Percentiles rank a stretch among this genome's conserved stretches.
These are phyloP conservation scores for Talaromyces sp. DNA, from an alignment of 2,329 filamentous ascomycete species.

Conservation along the genomic window DNA sequence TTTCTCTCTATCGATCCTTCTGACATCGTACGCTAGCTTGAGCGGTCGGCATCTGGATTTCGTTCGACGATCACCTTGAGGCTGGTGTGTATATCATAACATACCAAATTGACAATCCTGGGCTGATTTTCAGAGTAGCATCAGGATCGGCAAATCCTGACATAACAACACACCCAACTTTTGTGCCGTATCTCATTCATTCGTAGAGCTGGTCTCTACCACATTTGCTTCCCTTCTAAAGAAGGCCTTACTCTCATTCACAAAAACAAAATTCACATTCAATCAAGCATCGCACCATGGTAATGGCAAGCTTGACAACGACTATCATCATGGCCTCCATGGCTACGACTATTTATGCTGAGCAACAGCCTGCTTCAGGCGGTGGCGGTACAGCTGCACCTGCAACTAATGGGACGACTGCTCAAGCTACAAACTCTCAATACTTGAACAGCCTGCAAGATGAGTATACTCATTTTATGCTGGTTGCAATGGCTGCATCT, in stretches of 20 bases:
- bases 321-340: slow-evolving; percentile 7
- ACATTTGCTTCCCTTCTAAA: not conserved
- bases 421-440: not conserved
- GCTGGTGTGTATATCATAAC: not conserved
- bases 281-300: not conserved
- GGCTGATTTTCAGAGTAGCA: not conserved
- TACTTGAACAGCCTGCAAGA: slow-evolving; percentile 8
- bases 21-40: not conserved
- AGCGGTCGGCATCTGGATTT: not conserved
- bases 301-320: slow-evolving; percentile 1
- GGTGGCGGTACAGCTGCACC: not conserved
- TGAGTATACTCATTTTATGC: slow-evolving; percentile 52
- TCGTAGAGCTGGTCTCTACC: slow-evolving; percentile 14
- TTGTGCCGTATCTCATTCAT: not conserved
- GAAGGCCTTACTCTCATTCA: not conserved
- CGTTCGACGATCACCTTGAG: not conserved
- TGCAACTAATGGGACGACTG: not conserved
- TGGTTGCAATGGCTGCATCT: slow-evolving; percentile 56
- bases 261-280: not conserved
- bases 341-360: slow-evolving; percentile 11
- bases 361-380: not conserved
- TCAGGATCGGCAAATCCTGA: not conserved
- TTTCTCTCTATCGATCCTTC: not conserved
- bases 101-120: not conserved
- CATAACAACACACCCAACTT: not conserved